Evolutionary conservation across 1,284 basidiomycete genomes (phyloP).

Genomic region (Malassezia japonica): DNA sequence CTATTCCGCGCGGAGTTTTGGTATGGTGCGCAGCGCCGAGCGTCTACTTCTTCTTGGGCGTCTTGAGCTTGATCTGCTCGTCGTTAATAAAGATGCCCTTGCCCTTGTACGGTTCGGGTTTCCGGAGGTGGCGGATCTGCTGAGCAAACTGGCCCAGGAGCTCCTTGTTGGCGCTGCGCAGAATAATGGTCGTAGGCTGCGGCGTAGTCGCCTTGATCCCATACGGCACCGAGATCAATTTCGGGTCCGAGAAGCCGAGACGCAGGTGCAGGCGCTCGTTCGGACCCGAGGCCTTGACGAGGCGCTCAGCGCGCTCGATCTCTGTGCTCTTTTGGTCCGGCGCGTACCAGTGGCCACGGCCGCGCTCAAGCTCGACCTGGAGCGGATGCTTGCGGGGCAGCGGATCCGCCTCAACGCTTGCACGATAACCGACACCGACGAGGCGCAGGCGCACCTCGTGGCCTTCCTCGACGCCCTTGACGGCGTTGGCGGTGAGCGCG

Average conservation of each 20-base stretch:
- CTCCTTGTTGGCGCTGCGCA: constrained; percentile 55
- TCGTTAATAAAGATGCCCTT: constrained; percentile 80
- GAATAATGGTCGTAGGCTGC: constrained; percentile 52
- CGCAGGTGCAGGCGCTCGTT: constrained; percentile 30
- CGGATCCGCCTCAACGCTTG: constrained; percentile 73
- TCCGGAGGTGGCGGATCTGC: constrained; percentile 69
- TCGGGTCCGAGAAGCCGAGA: constrained; percentile 79
- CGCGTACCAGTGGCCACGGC: constrained; percentile 24
- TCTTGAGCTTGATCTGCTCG: constrained; percentile 79
- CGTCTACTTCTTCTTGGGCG: constrained; percentile 83
- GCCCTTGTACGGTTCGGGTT: constrained; percentile 86
- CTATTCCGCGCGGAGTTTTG: not conserved
- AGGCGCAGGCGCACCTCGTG: constrained; percentile 73
- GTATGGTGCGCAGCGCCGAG: not conserved
- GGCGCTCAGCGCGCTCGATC: constrained; percentile 21
- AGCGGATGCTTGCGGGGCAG: constrained; percentile 24
- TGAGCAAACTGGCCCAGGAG: constrained; percentile 77
- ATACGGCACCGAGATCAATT: constrained; percentile 66
- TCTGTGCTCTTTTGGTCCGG: constrained; percentile 25
- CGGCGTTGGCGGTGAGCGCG: constrained; percentile 76
- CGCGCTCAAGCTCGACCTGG: constrained; percentile 21
- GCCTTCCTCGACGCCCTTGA: constrained; percentile 78
- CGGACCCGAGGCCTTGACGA: constrained; percentile 14
- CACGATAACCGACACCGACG: constrained; percentile 92
- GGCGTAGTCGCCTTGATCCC: constrained; percentile 43